Base-by-base conservation (phyloP, 2,329 filamentous ascomycete species). In the Magnaporthiopsis poae region DNA sequence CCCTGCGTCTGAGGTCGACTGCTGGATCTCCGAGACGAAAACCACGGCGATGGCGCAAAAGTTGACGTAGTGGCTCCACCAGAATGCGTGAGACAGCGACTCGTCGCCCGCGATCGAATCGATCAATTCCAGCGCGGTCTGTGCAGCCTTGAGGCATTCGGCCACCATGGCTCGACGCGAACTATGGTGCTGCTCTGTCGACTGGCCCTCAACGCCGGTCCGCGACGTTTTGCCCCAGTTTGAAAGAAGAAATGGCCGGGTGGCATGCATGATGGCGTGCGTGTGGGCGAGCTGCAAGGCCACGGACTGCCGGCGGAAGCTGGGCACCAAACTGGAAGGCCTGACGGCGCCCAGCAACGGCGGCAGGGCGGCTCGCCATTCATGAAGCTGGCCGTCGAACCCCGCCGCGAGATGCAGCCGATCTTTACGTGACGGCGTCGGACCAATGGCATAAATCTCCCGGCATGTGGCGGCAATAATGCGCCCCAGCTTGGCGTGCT, bases 201-300 rank as follows among this genome's bases (percentile, higher is more conserved):
- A n/a, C 29, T 31, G 29, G 29, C 29, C 29, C 29, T 31, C 29
- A 2, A 31, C 29, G 29, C 29, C 72, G 64, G 27, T 73, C 29
- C 31, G 60, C 29, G 31, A 62, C 60, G 29, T 18, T 36, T 35
- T 39, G 62, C 33, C 68, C 65, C 25, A 68, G 62, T 56, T 75
- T 60, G 66, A 77, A 0, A 86, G 75, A 0, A 87, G 76, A 61
- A 86, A 84, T 0, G 82, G 80, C 0, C 85, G 80, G 62, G 83
- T 85, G 8, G 82, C 80, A 25, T 86, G 79, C 71, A 87, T 84
- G 11, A 83, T 76, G 2, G 84, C 82, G 65, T 87, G 84, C 5
- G 79, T 80, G 68, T 85, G 81, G 0, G 83, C 83, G 0, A 87
- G 75, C 59, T 80, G 81, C 12, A 87, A 73, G 0, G 84, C 83